Conservation (phyloP, 352 stramenopile genomes). For the Pythium pyrilobum region DNA sequence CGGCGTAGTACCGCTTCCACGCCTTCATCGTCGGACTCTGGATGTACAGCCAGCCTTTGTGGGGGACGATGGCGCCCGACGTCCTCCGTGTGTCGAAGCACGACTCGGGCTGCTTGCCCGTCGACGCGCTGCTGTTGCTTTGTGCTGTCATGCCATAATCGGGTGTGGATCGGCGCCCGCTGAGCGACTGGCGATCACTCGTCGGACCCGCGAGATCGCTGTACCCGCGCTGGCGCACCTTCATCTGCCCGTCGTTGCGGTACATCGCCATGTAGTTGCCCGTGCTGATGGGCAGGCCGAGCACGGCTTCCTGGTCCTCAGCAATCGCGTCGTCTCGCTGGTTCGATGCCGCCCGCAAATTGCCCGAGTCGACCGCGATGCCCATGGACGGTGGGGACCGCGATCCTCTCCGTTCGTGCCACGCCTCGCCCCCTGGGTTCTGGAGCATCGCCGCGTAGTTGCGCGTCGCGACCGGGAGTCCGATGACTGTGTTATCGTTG, state of each 20-base stretch:
- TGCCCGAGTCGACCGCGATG: slow-evolving; percentile 15
- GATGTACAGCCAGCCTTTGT: slow-evolving; percentile 65
- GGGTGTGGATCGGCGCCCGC: slow-evolving; percentile 5
- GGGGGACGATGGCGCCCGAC: slow-evolving; percentile 47
- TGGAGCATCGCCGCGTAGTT: slow-evolving; percentile 27
- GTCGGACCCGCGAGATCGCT: slow-evolving; percentile 34
- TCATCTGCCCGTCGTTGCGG: slow-evolving; percentile 3
- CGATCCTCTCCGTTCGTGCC: background rate
- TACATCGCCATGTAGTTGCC: slow-evolving; percentile 49
- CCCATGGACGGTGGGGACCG: slow-evolving; percentile 4
- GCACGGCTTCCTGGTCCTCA: slow-evolving; percentile 33
- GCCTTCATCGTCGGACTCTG: slow-evolving; percentile 48
- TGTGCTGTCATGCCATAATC: slow-evolving; percentile 4
- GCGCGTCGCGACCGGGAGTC: slow-evolving; percentile 26
- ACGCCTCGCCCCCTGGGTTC: background rate
- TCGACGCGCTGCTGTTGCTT: slow-evolving; percentile 15
- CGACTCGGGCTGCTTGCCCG: slow-evolving; percentile 20
- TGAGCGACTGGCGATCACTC: slow-evolving; percentile 30
- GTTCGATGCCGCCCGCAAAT: slow-evolving; percentile 6
- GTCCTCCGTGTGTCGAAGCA: slow-evolving; percentile 66
- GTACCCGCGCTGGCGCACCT: slow-evolving; percentile 39
- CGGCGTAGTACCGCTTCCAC: slow-evolving; percentile 72
- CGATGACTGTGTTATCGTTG: slow-evolving; percentile 21
- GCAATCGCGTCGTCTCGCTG: slow-evolving; percentile 8
- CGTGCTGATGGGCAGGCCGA: slow-evolving; percentile 55